A percentile compares a stretch with the other conserved stretches of the same genome.
phyloP scores from a whole-genome alignment of 2,329 filamentous ascomycete genomes.

The Madurella fahalii region DNA sequence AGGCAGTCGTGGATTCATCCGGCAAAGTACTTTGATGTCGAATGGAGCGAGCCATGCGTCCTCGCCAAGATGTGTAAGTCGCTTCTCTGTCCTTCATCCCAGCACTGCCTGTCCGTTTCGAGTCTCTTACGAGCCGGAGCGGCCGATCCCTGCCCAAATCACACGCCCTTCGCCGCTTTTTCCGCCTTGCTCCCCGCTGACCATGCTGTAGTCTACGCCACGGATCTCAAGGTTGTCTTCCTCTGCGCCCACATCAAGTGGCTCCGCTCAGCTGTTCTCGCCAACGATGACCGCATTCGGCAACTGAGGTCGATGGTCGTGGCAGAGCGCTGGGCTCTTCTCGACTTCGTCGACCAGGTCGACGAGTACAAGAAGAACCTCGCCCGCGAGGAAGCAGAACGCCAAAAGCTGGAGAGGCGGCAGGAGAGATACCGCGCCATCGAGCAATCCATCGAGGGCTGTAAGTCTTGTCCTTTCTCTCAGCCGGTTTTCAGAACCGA shows the following conservation, averaged over 20 bases:
- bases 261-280: neutral
- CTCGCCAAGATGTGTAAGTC: slow-evolving; percentile 10
- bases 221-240: slow-evolving; percentile 4
- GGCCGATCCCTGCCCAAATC: neutral
- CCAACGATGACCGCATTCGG: slow-evolving; percentile 1
- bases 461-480: neutral
- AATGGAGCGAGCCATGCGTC: neutral
- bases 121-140: neutral
- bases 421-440: no score
- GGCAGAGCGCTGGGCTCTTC: neutral
- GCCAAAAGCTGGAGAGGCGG: neutral
- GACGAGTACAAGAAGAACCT: neutral
- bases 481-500: no score
- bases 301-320: neutral
- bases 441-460: neutral
- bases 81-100: neutral
- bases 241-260: neutral
- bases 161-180: neutral
- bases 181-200: neutral
- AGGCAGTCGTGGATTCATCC: neutral
- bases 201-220: neutral
- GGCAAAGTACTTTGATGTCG: neutral
- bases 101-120: neutral
- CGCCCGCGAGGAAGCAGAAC: neutral
- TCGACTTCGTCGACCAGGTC: neutral